These are phyloP conservation scores for Furcasterigmium furcatum DNA, from an alignment of 2,329 filamentous ascomycete species.

Conservation along the genomic window DNA sequence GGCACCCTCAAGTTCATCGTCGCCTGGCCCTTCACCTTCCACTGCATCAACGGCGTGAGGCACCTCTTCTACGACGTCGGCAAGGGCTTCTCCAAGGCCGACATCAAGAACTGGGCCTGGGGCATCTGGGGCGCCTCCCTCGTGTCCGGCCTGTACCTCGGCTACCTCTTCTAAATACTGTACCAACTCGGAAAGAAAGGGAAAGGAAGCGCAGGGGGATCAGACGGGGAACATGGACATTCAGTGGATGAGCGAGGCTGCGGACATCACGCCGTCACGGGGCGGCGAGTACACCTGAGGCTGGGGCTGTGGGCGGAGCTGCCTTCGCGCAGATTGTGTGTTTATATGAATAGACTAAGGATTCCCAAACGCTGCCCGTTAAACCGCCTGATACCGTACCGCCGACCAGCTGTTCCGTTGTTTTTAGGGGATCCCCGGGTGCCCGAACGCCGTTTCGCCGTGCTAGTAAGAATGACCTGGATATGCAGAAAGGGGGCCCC, in stretches of 20 bases:
- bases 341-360: constrained; percentile 4
- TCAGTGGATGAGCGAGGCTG: background rate
- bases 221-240: background rate
- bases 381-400: background rate
- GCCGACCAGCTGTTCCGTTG: background rate
- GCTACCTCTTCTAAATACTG: constrained; percentile 40
- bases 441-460: constrained; percentile 16
- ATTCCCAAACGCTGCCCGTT: background rate
- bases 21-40: constrained; percentile 59
- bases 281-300: too few relatives aligned
- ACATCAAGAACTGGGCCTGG: constrained; percentile 43
- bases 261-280: background rate
- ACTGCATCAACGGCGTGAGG: constrained; percentile 52
- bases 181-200: background rate
- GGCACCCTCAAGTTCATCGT: constrained; percentile 51
- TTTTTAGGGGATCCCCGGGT: background rate
- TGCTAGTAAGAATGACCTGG: constrained; percentile 8
- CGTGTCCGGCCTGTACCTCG: constrained; percentile 39
- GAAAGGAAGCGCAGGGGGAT: background rate
- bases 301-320: too few relatives aligned
- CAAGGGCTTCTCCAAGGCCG: constrained; percentile 45
- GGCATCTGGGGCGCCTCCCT: constrained; percentile 44
- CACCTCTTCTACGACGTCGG: constrained; percentile 52
- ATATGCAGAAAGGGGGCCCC: constrained; percentile 10
- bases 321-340: background rate